Percentiles rank a stretch among this genome's conserved stretches.
These are phyloP conservation scores for Sclerotinia trifoliorum DNA, from an alignment of 2,329 filamentous ascomycete species.

Conservation along the genomic window DNA sequence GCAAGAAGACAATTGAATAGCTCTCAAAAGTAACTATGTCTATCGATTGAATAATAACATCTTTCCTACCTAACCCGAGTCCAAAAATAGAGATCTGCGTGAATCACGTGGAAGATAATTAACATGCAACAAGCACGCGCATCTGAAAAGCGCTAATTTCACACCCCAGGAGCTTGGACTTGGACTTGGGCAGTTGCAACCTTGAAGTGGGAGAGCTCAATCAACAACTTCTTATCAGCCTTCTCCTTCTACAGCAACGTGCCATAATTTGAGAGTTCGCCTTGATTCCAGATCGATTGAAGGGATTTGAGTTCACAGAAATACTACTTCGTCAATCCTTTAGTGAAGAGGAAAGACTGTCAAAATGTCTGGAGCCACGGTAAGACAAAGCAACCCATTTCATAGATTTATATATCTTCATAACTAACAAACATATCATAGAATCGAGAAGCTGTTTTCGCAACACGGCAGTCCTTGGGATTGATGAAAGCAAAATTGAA, in stretches of 20 bases:
- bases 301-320: not conserved
- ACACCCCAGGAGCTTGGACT: slow-evolving; percentile 17
- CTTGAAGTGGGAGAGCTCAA: slow-evolving; percentile 24
- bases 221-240: slow-evolving; percentile 22
- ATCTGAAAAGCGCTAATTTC: slow-evolving; percentile 12
- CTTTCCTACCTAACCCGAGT: not conserved
- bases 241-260: slow-evolving; percentile 5
- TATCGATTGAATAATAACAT: not conserved
- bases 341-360: slow-evolving; percentile 7
- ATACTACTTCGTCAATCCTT: not conserved
- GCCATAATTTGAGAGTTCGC: not conserved
- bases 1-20: no score
- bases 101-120: slow-evolving; percentile 11
- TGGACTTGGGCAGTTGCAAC: slow-evolving; percentile 18
- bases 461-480: slow-evolving; percentile 93
- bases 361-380: slow-evolving; percentile 55
- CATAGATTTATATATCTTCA: slow-evolving; percentile 18
- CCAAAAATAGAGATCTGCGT: not conserved
- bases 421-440: slow-evolving; percentile 44
- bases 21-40: not conserved
- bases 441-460: slow-evolving; percentile 96
- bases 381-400: slow-evolving; percentile 36
- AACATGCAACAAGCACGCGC: not conserved
- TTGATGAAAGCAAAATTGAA: slow-evolving; percentile 99
- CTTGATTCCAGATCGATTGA: not conserved